phyloP scores from a whole-genome alignment of 805 yeast species.

The Debaryomyces tyrocola region DNA sequence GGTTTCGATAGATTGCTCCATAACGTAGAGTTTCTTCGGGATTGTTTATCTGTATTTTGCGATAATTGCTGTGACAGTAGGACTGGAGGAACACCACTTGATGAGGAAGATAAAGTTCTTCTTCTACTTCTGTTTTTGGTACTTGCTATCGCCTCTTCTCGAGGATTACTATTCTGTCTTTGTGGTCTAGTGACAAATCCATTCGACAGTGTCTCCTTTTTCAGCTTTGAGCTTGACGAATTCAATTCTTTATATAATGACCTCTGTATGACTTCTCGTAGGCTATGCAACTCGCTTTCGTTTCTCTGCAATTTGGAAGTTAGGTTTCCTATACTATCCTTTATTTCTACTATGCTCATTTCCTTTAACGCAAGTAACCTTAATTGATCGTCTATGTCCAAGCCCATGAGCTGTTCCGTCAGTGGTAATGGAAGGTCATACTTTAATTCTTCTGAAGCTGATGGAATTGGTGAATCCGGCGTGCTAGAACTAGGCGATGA shows the following conservation, averaged over 20 bases:
- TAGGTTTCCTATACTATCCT: slow-evolving; percentile 52
- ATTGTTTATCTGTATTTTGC: not conserved
- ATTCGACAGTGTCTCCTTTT: slow-evolving; percentile 1
- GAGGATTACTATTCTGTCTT: slow-evolving; percentile 21
- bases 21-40: slow-evolving; percentile 17
- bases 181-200: slow-evolving; percentile 9
- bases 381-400: slow-evolving; percentile 54
- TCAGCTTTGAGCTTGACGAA: slow-evolving; percentile 8
- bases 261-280: slow-evolving; percentile 49
- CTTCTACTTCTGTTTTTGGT: slow-evolving; percentile 25
- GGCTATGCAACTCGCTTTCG: slow-evolving; percentile 49
- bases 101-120: slow-evolving; percentile 11
- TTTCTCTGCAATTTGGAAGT: slow-evolving; percentile 37
- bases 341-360: slow-evolving; percentile 63
- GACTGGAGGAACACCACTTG: not conserved
- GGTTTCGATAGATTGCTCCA: slow-evolving; percentile 50
- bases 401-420: slow-evolving; percentile 21
- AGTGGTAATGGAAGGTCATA: slow-evolving; percentile 34
- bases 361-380: slow-evolving; percentile 68
- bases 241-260: slow-evolving; percentile 43
- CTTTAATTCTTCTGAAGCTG: slow-evolving; percentile 15
- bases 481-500: slow-evolving; percentile 3
- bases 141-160: slow-evolving; percentile 29
- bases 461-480: slow-evolving; percentile 5
- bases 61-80: not conserved